Conservation (phyloP, 140 eudicot species). For the Flaveria floridana region DNA sequence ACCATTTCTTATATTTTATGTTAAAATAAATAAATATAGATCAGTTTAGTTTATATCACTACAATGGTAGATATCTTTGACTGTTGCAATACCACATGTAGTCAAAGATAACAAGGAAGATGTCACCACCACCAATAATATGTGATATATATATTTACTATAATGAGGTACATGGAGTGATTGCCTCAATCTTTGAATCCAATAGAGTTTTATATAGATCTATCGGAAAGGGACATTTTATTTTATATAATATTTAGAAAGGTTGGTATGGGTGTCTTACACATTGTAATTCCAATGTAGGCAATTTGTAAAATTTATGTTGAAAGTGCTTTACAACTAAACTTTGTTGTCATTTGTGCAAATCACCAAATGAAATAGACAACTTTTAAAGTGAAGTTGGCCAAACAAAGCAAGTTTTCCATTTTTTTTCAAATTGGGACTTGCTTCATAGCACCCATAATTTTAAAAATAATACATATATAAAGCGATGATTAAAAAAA, state of each 20-base stretch:
- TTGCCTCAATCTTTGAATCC: conserved; percentile 39
- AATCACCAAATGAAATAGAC: conserved; percentile 35
- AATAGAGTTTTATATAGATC: conserved; percentile 29
- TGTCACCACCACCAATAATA: conserved; percentile 33
- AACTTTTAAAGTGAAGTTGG: conserved; percentile 34
- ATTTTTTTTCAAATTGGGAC: neutral
- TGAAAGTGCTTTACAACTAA: conserved; percentile 38
- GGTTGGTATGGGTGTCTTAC: conserved; percentile 43
- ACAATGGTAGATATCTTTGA: conserved; percentile 34
- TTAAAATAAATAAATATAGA: conserved; percentile 10
- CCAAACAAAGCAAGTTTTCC: conserved; percentile 28
- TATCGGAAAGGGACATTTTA: conserved; percentile 39
- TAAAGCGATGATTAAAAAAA: no score
- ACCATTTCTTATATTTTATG: conserved; percentile 10
- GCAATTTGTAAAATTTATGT: conserved; percentile 35
- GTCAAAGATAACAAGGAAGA: conserved; percentile 37
- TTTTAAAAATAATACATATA: no score
- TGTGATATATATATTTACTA: conserved; percentile 22
- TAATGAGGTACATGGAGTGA: conserved; percentile 31
- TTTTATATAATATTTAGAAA: neutral
- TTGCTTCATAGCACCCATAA: no score
- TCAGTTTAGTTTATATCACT: conserved; percentile 5
- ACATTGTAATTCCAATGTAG: conserved; percentile 41
- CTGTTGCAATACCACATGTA: conserved; percentile 32
- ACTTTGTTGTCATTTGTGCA: conserved; percentile 33